Evolutionary conservation across 2,329 filamentous ascomycete genomes (phyloP).

Genomic region (Hymenoscyphus repandus): DNA sequence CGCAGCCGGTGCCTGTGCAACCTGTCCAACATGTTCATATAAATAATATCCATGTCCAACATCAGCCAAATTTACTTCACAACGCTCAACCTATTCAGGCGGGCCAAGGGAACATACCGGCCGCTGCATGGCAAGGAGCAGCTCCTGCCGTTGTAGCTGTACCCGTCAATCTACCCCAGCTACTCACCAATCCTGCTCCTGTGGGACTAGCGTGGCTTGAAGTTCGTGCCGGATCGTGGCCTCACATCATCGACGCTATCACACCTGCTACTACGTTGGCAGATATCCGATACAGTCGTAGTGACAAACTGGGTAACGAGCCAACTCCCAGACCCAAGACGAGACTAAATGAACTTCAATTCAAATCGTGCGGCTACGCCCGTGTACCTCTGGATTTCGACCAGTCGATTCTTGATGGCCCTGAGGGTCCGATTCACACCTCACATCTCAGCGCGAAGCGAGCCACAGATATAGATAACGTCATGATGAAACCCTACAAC

Average conservation of each 20-base stretch:
- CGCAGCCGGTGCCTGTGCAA: slow-evolving; percentile 5
- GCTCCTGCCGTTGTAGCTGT: not conserved
- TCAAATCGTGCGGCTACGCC: slow-evolving; percentile 30
- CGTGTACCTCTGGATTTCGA: slow-evolving; percentile 29
- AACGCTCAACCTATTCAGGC: not conserved
- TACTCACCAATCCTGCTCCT: not conserved
- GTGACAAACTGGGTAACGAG: slow-evolving; percentile 27
- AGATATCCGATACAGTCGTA: slow-evolving; percentile 34
- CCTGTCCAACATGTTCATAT: not conserved
- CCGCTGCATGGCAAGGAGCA: not conserved
- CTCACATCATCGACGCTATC: slow-evolving; percentile 42
- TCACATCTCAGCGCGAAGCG: slow-evolving; percentile 18
- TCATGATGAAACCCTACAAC: slow-evolving; percentile 30
- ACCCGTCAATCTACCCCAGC: slow-evolving; percentile 2
- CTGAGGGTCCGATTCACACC: slow-evolving; percentile 1
- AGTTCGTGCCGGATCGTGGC: slow-evolving; percentile 41
- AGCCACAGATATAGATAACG: slow-evolving; percentile 21
- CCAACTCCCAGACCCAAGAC: slow-evolving; percentile 17
- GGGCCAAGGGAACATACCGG: not conserved
- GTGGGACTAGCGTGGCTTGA: slow-evolving; percentile 29
- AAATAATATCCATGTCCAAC: not conserved
- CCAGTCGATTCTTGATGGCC: slow-evolving; percentile 20
- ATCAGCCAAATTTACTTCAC: not conserved
- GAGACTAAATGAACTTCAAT: slow-evolving; percentile 21
- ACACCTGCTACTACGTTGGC: slow-evolving; percentile 42